Evolutionary conservation across 2,329 filamentous ascomycete genomes (phyloP).

Genomic region (Dactylonectria estremocensis): DNA sequence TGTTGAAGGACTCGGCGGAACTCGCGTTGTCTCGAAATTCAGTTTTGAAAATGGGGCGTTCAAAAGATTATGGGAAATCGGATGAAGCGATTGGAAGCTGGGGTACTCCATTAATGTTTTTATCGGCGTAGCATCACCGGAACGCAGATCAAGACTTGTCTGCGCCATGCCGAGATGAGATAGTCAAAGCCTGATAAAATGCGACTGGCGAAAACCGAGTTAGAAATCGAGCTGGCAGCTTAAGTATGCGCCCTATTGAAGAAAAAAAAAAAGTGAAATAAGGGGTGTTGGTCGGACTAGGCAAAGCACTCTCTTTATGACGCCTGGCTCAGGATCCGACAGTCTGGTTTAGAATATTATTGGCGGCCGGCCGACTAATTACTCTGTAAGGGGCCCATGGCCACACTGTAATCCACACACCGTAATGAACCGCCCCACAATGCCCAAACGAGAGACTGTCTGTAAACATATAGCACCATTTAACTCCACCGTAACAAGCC

Average conservation of each 20-base stretch:
- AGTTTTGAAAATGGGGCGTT: not conserved
- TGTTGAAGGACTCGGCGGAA: conserved; percentile 14
- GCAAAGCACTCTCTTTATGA: conserved; percentile 23
- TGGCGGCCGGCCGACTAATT: not conserved
- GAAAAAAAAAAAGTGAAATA: conserved; percentile 3
- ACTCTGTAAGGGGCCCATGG: no score
- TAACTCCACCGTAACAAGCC: no score
- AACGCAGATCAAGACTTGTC: conserved; percentile 8
- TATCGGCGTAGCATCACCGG: conserved; percentile 6
- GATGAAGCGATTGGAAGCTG: conserved; percentile 2
- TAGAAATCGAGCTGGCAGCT: conserved; percentile 7
- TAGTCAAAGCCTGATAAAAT: not conserved
- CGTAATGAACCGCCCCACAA: no score
- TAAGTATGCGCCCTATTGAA: not conserved
- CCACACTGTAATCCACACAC: no score
- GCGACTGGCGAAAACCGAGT: no score
- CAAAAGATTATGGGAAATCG: conserved; percentile 5
- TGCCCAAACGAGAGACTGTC: no score
- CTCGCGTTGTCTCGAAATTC: conserved; percentile 5
- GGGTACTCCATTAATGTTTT: conserved; percentile 10
- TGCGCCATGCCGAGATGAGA: not conserved
- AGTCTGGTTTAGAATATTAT: conserved; percentile 26
- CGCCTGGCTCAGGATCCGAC: conserved; percentile 15
- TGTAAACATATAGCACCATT: no score
- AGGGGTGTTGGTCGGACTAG: conserved; percentile 7